A percentile compares a stretch with the other conserved stretches of the same genome.
phyloP scores from a whole-genome alignment of 2,329 filamentous ascomycete species.

The Diaporthe ilicicola region DNA sequence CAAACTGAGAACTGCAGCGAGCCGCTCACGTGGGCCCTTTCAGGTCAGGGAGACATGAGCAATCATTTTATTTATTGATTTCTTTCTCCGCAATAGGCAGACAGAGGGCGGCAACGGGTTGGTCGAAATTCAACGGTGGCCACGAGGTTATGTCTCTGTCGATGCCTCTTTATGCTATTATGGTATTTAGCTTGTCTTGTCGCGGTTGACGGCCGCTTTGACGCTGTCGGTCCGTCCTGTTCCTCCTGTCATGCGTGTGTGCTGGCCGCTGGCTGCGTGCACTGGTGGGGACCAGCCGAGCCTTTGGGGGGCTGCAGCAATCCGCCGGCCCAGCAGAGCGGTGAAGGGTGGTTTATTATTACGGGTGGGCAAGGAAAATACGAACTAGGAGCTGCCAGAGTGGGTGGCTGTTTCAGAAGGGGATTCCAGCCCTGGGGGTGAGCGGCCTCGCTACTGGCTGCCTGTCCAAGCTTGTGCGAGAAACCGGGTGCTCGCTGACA shows the following conservation, averaged over 20 bases:
- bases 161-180: not conserved
- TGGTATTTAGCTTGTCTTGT: too few species aligned
- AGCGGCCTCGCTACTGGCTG: conserved; percentile 5
- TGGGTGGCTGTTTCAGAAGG: conserved; percentile 30
- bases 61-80: too few species aligned
- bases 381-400: conserved; percentile 14
- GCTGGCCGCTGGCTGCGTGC: not conserved
- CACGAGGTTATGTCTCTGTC: conserved; percentile 16
- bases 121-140: conserved; percentile 7
- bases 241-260: not conserved
- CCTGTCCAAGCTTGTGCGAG: conserved; percentile 10
- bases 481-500: conserved; percentile 6
- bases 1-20: not conserved
- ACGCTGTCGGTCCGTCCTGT: not conserved
- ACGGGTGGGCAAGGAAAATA: conserved; percentile 12
- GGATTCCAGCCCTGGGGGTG: conserved; percentile 1
- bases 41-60: not conserved
- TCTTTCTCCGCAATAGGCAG: not conserved
- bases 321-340: conserved; percentile 21
- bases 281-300: not conserved
- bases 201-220: conserved; percentile 11
- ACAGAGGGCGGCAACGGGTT: conserved; percentile 1
- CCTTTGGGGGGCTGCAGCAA: not conserved
- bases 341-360: conserved; percentile 7
- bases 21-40: not conserved